Evolutionary conservation across 345 rosid genomes (phyloP).

Genomic region (Syzygium aromaticum): DNA sequence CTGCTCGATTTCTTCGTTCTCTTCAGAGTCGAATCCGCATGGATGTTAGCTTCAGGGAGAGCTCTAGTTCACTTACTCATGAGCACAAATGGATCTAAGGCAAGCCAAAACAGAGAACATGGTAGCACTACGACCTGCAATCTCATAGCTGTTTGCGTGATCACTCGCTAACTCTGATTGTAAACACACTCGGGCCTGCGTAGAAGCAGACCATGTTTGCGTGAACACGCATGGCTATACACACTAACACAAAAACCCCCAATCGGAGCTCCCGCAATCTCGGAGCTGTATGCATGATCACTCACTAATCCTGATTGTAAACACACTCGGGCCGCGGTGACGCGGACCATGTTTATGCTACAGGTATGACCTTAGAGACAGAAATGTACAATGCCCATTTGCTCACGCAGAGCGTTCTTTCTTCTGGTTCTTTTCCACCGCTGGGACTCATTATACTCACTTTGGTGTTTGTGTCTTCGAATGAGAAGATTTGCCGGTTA

Average conservation of each 20-base stretch:
- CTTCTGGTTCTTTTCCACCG: background rate
- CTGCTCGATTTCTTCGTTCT: background rate
- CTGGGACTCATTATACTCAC: conserved; percentile 2
- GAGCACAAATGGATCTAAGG: background rate
- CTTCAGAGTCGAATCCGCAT: background rate
- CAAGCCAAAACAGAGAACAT: background rate
- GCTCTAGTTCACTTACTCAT: background rate
- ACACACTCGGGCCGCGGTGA: background rate
- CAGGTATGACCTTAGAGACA: background rate
- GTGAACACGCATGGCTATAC: too few relatives aligned
- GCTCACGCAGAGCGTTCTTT: background rate
- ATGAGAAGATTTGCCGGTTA: conserved; percentile 73
- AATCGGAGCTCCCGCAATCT: background rate
- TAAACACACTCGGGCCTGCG: background rate
- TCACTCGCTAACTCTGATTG: background rate
- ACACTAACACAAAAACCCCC: too few relatives aligned
- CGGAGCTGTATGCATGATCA: background rate
- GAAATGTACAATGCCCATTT: background rate
- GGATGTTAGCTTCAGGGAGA: background rate
- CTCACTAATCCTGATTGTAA: background rate
- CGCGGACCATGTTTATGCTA: background rate
- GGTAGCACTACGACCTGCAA: background rate
- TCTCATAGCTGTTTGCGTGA: background rate
- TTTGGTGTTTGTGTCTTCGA: conserved; percentile 46
- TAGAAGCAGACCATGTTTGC: too few relatives aligned